Percentiles rank a stretch among this genome's conserved stretches.
Evolutionary conservation across 495 filamentous ascomycete genomes (phyloP).

Genomic region (Pyronema domesticum): DNA sequence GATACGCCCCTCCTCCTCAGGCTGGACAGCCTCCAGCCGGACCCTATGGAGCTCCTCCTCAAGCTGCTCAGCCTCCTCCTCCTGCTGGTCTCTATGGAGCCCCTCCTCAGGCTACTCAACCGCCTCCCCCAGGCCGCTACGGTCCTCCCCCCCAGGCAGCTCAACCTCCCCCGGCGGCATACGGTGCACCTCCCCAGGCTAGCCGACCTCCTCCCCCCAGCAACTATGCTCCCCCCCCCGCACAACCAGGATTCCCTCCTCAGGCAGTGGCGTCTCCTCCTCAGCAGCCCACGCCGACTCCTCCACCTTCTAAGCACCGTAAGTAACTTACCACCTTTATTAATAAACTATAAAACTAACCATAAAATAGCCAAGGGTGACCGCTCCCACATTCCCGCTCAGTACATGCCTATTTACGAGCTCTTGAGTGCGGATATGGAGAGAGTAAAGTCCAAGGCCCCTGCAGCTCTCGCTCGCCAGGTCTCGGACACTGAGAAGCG

Average conservation of each 20-base stretch:
- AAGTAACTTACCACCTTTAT: slow-evolving; percentile 24
- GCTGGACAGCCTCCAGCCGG: slow-evolving; percentile 20
- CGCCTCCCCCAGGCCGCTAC: slow-evolving; percentile 22
- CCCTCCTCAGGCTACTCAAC: slow-evolving; percentile 29
- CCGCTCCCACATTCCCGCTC: slow-evolving; percentile 67
- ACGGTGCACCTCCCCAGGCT: slow-evolving; percentile 25
- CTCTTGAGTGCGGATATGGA: slow-evolving; percentile 72
- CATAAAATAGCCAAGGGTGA: slow-evolving; percentile 50
- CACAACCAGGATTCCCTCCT: slow-evolving; percentile 3
- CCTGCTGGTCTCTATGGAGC: slow-evolving; percentile 1
- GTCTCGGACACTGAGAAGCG: slow-evolving; percentile 87
- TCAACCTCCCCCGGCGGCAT: slow-evolving; percentile 31
- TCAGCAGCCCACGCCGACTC: slow-evolving; percentile 28
- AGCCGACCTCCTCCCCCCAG: slow-evolving; percentile 33
- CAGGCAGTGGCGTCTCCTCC: slow-evolving; percentile 29
- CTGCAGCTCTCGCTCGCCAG: slow-evolving; percentile 59
- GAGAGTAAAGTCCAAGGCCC: slow-evolving; percentile 66
- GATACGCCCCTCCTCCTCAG: slow-evolving; percentile 37
- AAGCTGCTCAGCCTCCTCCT: too few species aligned
- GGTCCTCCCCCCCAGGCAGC: slow-evolving; percentile 10
- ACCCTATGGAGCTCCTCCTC: not conserved
- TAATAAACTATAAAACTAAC: slow-evolving; percentile 8
- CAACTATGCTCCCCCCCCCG: slow-evolving; percentile 19
- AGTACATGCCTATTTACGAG: slow-evolving; percentile 59
- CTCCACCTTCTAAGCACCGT: slow-evolving; percentile 49